Evolutionary conservation across 1,139 yeast genomes (phyloP).

Genomic region (Protomyces lactucae-debilis): DNA sequence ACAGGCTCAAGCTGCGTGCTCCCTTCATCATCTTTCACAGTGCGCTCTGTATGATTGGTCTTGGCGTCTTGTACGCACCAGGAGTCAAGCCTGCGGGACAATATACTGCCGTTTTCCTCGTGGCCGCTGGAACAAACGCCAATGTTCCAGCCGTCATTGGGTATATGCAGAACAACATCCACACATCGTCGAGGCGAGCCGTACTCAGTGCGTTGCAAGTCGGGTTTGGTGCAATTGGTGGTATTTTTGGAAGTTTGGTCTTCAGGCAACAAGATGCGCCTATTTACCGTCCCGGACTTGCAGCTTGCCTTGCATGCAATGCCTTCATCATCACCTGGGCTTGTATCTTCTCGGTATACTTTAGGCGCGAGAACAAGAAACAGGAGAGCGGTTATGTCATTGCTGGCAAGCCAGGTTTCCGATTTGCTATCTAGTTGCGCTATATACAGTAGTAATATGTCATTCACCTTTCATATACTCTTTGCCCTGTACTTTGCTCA

Average conservation of each 20-base stretch:
- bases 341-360: not conserved
- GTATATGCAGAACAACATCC: conserved; percentile 44
- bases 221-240: conserved; percentile 11
- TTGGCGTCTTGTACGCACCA: not conserved
- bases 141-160: conserved; percentile 53
- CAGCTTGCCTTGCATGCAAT: conserved; percentile 3
- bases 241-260: not conserved
- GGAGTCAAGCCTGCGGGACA: not conserved
- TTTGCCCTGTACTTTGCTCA: too few relatives aligned
- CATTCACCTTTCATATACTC: too few relatives aligned
- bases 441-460: not conserved
- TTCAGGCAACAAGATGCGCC: conserved; percentile 10
- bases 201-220: not conserved
- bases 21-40: conserved; percentile 6
- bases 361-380: not conserved
- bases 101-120: conserved; percentile 33
- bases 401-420: conserved; percentile 3
- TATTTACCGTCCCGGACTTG: not conserved
- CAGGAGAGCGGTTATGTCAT: not conserved
- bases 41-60: conserved; percentile 1
- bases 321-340: not conserved
- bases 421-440: not conserved
- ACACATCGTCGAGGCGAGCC: conserved; percentile 1
- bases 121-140: conserved; percentile 54
- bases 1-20: not conserved